Base-by-base conservation (phyloP, 768 basidiomycete species). In the Asterophora lycoperdoides region DNA sequence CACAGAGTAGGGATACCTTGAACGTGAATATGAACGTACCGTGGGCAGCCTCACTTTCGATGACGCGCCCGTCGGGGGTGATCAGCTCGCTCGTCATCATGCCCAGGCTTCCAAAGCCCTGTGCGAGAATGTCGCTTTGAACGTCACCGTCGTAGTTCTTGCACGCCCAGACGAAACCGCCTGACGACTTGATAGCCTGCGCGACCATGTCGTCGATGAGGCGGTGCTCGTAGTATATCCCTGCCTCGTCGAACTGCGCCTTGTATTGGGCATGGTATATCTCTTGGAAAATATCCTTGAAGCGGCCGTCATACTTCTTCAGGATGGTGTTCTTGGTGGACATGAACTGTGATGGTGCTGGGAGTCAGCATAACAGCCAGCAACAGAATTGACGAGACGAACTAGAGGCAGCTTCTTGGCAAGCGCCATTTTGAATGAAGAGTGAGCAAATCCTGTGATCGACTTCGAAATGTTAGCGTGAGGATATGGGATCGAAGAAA, bases 221-320 rank as follows among this genome's bases (percentile, higher is more conserved):
- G 29, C 96, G 89, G 70, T 99, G 96, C 72, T 98, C 96, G 64
- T 93, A 93, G 73, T 88, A 91, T 58, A 90, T 85, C 7, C 83
- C 84, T 5, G 74, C 70, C 10, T 71, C 76, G 52, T 91, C 83
- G 60, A 86, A 93, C 45, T 74, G 70, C 1, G 73, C 51, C 64
- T 85, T 85, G 77, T 93, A 93, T 48, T 82, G 68, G 9, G 73
- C 60, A 6, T 95, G 90, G 66, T 92, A 99, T 60, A 97, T 85
- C 61, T 96, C 93, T 67, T 97, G 84, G 84, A 99, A 96, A 64
- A 95, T 93, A 61, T 99, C 96, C 76, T 99, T 99, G 82, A 98
- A 99, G 26, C 94, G 82, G 37, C 96, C 96, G 62, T 98, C 96
- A 67, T 99, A 99, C 64, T 86, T 93, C 75, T 99, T 95, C 63